Conservation (phyloP, 805 yeast genomes). For the Candida sonorensis region DNA sequence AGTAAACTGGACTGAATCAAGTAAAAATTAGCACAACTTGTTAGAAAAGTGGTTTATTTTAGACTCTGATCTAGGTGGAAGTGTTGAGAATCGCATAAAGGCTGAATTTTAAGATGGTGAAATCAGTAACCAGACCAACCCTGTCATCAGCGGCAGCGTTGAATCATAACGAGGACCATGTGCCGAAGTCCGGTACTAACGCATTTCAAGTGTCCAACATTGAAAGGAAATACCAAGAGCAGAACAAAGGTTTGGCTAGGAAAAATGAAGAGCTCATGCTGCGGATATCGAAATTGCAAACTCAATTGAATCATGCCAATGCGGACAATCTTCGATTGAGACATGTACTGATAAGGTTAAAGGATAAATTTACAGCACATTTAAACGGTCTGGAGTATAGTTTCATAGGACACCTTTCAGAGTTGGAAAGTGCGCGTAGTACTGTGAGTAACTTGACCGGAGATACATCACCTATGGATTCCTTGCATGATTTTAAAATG, state of each 20-base stretch:
- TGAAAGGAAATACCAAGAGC: constrained; percentile 29
- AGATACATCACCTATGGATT: no score
- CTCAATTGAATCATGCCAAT: no score
- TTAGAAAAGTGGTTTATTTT: no score
- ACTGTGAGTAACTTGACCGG: no score
- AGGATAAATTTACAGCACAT: constrained; percentile 5
- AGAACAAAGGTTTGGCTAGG: constrained; percentile 55
- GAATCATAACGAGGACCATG: no score
- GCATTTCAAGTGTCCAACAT: constrained; percentile 11
- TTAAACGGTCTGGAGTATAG: constrained; percentile 6
- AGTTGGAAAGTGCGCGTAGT: no score
- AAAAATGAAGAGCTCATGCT: constrained; percentile 47
- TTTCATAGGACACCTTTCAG: constrained; percentile 7
- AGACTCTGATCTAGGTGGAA: no score
- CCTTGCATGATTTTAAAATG: constrained; percentile 2
- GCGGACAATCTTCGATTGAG: constrained; percentile 23
- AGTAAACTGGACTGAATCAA: no score
- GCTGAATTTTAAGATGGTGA: constrained; percentile 11
- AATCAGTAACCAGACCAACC: constrained; percentile 14
- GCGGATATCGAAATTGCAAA: constrained; percentile 43
- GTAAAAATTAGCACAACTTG: no score
- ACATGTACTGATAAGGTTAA: constrained; percentile 15
- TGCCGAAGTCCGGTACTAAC: no score
- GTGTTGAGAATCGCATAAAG: no score
- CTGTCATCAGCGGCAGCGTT: constrained; percentile 3